Base-by-base conservation (phyloP, 1,139 yeast species). In the Kodamaea anthophila region DNA sequence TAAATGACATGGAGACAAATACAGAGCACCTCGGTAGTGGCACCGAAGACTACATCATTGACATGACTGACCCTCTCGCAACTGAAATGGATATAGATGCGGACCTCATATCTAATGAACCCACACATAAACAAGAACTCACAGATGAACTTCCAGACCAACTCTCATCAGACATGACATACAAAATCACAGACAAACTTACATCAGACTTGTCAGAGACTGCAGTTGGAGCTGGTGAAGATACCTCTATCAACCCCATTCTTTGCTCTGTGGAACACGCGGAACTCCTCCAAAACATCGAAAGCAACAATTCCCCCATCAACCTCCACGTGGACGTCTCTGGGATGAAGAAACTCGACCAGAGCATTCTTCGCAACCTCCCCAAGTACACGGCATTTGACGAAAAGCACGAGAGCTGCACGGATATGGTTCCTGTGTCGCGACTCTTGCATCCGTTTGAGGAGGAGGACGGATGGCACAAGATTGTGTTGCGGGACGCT, bases 381-480 rank as follows among this genome's bases (percentile, higher is more conserved):
- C 79, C 85, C 1, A 49, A 66, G 12, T 77, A 71, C 49, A 50
- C 65, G 2, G 77, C 84, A 0, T 71, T 72, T 44, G 65, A 57
- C 29, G 64, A 58, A 8, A 57, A 57, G 23, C 38, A 46, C 8
- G 39, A 50, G 5, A 34, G 9, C 1, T 47, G 53, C 11, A 45
- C 57, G 2, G 55, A 65, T 2, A 53, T 70, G 38, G 57, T 62
- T 5, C 75, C 79, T 3, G 71, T 80, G 6, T 79, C 88, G 0
- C 71, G 82, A 33, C 58, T 83, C 28, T 51, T 80, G 26, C 68
- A 76, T 26, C 80, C 85, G 4, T 55, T 63, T 34, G 83, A 77
- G 29, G 78, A 74, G 26, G 82, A 71, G 35, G 73, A 77, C 14
- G 70, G 68, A 14, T 81, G 80, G 75, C 69, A 66, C 41, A 81